These are phyloP conservation scores for Hyparrhenia diplandra DNA, from an alignment of 176 grass and related monocot species.

Conservation along the genomic window DNA sequence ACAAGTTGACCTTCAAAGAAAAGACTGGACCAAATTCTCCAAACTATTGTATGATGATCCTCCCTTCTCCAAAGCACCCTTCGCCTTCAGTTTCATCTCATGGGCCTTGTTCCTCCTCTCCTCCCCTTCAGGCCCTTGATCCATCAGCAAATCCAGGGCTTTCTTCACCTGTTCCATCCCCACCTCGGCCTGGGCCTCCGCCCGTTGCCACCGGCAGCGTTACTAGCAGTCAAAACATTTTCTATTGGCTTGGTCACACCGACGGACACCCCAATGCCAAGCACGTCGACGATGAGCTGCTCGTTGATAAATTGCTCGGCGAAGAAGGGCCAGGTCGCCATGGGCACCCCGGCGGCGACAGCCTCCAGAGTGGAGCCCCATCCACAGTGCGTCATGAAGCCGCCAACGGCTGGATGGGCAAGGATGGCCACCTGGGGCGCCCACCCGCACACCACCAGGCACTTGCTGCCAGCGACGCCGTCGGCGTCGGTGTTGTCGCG, in stretches of 20 bases:
- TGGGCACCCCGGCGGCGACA: slow-evolving; percentile 49
- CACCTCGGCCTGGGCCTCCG: slow-evolving; percentile 23
- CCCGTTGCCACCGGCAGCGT: background rate
- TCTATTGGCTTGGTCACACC: slow-evolving; percentile 40
- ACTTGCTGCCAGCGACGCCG: slow-evolving; percentile 11
- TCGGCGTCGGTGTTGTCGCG: slow-evolving; percentile 24
- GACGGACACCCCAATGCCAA: slow-evolving; percentile 52
- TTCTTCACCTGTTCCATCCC: slow-evolving; percentile 29
- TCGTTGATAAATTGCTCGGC: slow-evolving; percentile 74
- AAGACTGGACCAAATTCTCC: slow-evolving; percentile 26
- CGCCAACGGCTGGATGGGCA: slow-evolving; percentile 49
- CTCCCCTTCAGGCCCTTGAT: slow-evolving; percentile 22
- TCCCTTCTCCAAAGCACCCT: slow-evolving; percentile 12
- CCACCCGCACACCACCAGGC: slow-evolving; percentile 53
- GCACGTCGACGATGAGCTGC: slow-evolving; percentile 63
- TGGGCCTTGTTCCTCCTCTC: slow-evolving; percentile 32
- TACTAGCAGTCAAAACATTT: slow-evolving; percentile 12
- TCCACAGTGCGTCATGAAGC: slow-evolving; percentile 87
- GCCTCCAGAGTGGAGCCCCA: slow-evolving; percentile 86
- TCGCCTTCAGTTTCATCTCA: slow-evolving; percentile 16
- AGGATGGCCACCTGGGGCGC: slow-evolving; percentile 72
- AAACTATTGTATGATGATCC: slow-evolving; percentile 54
- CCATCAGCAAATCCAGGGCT: slow-evolving; percentile 47
- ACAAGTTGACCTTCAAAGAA: background rate
- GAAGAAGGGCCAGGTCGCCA: slow-evolving; percentile 66